phyloP scores from a whole-genome alignment of 768 basidiomycete species.

The Suillus fuscotomentosus region DNA sequence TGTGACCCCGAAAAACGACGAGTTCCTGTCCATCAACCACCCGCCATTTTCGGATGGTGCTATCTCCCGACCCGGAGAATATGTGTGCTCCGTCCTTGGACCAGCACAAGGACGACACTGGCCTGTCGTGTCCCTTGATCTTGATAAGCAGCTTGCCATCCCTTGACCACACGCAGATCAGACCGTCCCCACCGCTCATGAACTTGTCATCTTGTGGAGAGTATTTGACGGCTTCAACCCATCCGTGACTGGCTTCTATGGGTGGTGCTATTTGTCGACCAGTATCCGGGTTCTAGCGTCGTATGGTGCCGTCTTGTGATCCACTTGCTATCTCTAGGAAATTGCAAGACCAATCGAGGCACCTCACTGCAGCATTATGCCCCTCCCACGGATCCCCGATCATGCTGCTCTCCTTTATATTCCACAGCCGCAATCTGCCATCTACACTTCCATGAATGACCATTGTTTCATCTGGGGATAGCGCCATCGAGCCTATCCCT shows the following conservation, averaged over 20 bases:
- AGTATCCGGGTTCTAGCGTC: slow-evolving; percentile 11
- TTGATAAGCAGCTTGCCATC: neutral
- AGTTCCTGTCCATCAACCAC: neutral
- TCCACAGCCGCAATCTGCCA: neutral
- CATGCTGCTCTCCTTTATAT: neutral
- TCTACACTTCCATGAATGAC: neutral
- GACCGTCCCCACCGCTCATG: neutral
- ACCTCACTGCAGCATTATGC: neutral
- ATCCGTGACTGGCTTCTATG: neutral
- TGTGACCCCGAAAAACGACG: neutral
- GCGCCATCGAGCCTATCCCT: accelerated
- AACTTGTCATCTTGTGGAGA: neutral
- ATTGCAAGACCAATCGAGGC: slow-evolving; percentile 13
- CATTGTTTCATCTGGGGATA: neutral
- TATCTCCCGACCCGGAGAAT: accelerated
- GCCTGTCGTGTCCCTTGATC: neutral
- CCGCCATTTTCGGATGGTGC: neutral
- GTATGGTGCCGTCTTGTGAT: slow-evolving; percentile 7
- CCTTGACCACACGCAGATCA: neutral
- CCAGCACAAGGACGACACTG: neutral
- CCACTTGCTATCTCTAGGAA: slow-evolving; percentile 8
- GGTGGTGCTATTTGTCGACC: neutral
- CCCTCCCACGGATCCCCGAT: neutral
- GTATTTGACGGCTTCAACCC: neutral
- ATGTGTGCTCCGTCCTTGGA: neutral